A percentile compares a stretch with the other conserved stretches of the same genome.
These are phyloP conservation scores for Dalbergia oliveri DNA, from an alignment of 306 rosid species.

Conservation along the genomic window DNA sequence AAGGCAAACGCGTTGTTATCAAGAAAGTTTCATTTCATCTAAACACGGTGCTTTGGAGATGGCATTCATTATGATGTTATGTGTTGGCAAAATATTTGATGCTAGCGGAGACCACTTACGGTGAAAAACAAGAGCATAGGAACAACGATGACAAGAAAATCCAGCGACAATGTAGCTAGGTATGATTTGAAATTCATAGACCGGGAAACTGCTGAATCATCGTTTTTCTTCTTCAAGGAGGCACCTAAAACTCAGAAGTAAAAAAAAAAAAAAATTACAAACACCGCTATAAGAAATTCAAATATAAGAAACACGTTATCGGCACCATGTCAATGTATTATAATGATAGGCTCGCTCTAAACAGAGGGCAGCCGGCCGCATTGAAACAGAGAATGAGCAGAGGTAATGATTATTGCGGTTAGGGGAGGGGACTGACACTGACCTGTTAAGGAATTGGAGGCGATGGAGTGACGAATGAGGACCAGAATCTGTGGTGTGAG, in stretches of 20 bases:
- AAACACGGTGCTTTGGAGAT: conserved; percentile 4
- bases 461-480: conserved; percentile 54
- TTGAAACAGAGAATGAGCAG: conserved; percentile 10
- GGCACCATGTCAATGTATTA: neutral
- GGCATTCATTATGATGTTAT: neutral
- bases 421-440: conserved; percentile 43
- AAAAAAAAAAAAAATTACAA: neutral
- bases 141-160: conserved; percentile 69
- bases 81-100: conserved; percentile 18
- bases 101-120: conserved; percentile 59
- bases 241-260: conserved; percentile 37
- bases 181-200: conserved; percentile 59
- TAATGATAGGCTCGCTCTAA: neutral
- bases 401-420: neutral
- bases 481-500: conserved; percentile 43
- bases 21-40: conserved; percentile 35
- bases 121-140: conserved; percentile 73
- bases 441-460: conserved; percentile 42
- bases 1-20: conserved; percentile 6
- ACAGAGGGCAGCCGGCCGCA: conserved; percentile 6
- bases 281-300: neutral
- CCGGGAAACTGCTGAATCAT: conserved; percentile 45
- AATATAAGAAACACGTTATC: conserved; percentile 17
- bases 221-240: conserved; percentile 73
- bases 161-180: conserved; percentile 64